Evolutionary conservation across 441 rosid genomes (phyloP).

Genomic region (Populus hybrid): DNA sequence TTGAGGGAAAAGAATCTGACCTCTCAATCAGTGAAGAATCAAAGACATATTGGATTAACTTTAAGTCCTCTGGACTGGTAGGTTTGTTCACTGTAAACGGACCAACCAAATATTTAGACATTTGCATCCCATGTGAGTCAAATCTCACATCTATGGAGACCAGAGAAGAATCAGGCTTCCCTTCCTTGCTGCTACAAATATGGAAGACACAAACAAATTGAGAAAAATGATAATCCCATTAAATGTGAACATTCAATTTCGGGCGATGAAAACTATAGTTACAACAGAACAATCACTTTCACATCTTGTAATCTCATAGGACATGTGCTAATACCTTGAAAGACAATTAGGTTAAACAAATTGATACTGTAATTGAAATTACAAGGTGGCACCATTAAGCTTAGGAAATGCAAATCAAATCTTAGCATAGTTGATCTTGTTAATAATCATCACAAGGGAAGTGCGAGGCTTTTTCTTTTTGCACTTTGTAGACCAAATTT

Average conservation of each 20-base stretch:
- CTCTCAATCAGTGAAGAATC: background rate
- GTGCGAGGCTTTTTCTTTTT: too few species aligned
- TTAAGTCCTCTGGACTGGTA: background rate
- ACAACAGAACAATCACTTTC: background rate
- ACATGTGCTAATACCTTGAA: too few species aligned
- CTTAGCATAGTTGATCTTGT: background rate
- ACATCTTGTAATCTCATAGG: too few species aligned
- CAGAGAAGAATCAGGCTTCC: background rate
- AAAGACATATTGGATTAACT: too few species aligned
- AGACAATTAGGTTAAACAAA: too few species aligned
- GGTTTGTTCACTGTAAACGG: background rate
- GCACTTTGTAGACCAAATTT: too few species aligned
- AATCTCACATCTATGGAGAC: background rate
- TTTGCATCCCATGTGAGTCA: background rate
- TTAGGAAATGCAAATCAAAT: background rate
- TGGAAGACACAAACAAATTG: background rate
- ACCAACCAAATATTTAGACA: background rate
- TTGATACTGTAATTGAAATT: too few species aligned
- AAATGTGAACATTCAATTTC: background rate
- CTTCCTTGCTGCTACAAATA: background rate
- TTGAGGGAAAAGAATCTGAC: background rate
- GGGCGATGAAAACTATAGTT: background rate
- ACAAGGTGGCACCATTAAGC: background rate
- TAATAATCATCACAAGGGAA: background rate
- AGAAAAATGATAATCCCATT: too few species aligned